Percentiles rank a stretch among this genome's conserved stretches.
Conservation (phyloP, 805 yeast species). For the Myxozyma mucilagina region DNA sequence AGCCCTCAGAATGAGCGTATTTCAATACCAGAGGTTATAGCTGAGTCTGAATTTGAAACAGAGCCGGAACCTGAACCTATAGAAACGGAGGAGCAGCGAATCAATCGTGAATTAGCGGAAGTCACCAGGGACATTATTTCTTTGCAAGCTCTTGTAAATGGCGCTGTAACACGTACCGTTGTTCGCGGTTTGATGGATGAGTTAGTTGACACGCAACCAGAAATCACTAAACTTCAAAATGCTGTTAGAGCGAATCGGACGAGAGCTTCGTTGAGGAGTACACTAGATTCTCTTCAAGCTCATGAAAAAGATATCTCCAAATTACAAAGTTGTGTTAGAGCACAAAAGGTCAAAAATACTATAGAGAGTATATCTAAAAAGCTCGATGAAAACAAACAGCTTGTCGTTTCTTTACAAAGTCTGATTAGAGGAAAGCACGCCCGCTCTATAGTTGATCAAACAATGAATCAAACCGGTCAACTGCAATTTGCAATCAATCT, state of each 20-base stretch:
- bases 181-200: conserved; percentile 11
- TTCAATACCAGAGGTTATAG: neutral
- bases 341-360: conserved; percentile 17
- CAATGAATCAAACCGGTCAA: neutral
- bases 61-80: neutral
- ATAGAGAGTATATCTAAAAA: conserved; percentile 37
- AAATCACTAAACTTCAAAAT: conserved; percentile 23
- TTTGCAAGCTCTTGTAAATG: conserved; percentile 27
- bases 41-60: neutral
- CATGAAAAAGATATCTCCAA: neutral
- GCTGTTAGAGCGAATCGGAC: conserved; percentile 35
- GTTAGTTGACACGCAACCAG: neutral
- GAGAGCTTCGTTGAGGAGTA: neutral
- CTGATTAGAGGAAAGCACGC: neutral
- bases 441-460: neutral
- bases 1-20: neutral
- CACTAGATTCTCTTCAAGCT: conserved; percentile 35
- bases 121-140: neutral
- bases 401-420: neutral
- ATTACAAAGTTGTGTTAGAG: conserved; percentile 35
- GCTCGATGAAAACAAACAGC: neutral
- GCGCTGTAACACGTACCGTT: conserved; percentile 20
- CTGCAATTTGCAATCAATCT: conserved; percentile 1
- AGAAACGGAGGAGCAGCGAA: conserved; percentile 17
- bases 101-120: conserved; percentile 6